A percentile compares a stretch with the other conserved stretches of the same genome.
Conservation (phyloP, 768 basidiomycete species). For the Coprinopsis sp. region DNA sequence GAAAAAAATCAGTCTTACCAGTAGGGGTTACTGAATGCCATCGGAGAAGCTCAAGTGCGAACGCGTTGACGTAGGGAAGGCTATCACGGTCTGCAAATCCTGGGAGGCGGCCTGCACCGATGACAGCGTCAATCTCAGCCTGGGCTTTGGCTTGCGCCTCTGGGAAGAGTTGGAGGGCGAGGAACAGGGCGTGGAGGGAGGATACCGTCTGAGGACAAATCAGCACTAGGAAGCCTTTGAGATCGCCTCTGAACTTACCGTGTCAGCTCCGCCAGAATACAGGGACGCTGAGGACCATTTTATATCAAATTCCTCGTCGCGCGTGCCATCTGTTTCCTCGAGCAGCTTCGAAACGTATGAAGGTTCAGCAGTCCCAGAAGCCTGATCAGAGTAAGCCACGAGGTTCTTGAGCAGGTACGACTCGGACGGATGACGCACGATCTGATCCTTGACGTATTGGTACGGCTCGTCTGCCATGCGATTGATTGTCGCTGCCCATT, state of each 20-base stretch:
- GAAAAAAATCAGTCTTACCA: conserved; percentile 18
- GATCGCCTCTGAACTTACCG: too few relatives aligned
- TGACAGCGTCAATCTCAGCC: conserved; percentile 37
- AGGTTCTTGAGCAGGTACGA: background rate
- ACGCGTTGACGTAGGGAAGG: conserved; percentile 38
- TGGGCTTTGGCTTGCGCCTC: conserved; percentile 36
- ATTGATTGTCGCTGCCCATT: conserved; percentile 38
- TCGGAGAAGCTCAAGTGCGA: conserved; percentile 33
- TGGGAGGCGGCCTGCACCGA: conserved; percentile 38
- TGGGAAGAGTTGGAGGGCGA: conserved; percentile 36
- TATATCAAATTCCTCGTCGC: conserved; percentile 32
- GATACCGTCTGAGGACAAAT: conserved; percentile 30
- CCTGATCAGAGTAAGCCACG: conserved; percentile 13
- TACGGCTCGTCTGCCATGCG: conserved; percentile 45
- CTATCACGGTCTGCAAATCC: conserved; percentile 32
- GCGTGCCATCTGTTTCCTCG: conserved; percentile 23
- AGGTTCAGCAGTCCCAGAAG: conserved; percentile 26
- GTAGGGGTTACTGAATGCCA: conserved; percentile 32
- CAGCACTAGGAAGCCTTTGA: background rate
- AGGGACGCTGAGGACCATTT: conserved; percentile 44
- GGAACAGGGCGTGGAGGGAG: conserved; percentile 33
- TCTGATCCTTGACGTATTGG: conserved; percentile 37
- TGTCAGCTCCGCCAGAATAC: conserved; percentile 45
- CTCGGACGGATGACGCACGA: conserved; percentile 29
- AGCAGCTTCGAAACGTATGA: conserved; percentile 33